Percentiles rank a stretch among this genome's conserved stretches.
Evolutionary conservation across 2,329 filamentous ascomycete species (phyloP).

Genomic region (Pseudogymnoascus verrucosus): DNA sequence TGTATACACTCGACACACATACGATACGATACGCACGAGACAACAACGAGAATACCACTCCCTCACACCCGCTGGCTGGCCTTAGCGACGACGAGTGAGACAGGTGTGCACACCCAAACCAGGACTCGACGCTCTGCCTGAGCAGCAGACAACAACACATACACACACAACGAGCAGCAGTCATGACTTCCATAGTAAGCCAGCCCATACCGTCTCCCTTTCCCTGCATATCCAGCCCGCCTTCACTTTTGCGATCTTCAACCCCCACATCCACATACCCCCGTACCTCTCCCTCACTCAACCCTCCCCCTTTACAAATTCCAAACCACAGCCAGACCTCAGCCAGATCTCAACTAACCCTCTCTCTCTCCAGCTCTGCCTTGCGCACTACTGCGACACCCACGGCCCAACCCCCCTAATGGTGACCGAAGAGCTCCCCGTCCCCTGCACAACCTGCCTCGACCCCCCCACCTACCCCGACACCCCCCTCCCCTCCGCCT

Average conservation of each 20-base stretch:
- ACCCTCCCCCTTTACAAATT: not conserved
- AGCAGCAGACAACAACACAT: not conserved
- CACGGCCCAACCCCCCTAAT: too few species aligned
- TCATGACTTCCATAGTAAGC: slow-evolving; percentile 29
- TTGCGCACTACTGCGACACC: too few species aligned
- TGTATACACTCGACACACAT: not conserved
- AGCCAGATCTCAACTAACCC: too few species aligned
- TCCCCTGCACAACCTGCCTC: too few species aligned
- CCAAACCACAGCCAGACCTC: too few species aligned
- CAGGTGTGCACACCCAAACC: not conserved
- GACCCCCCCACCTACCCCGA: too few species aligned
- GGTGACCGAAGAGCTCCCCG: too few species aligned
- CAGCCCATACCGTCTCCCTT: slow-evolving; percentile 13
- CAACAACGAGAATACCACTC: not conserved
- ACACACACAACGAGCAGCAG: slow-evolving; percentile 8
- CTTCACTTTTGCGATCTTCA: not conserved
- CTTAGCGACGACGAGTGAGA: not conserved
- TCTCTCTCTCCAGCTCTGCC: too few species aligned
- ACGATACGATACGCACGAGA: not conserved
- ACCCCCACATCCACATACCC: not conserved
- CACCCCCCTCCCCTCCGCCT: too few species aligned
- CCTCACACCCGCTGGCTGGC: not conserved
- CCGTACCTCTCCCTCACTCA: not conserved
- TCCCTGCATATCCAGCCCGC: not conserved
- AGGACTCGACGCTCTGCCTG: not conserved